Percentiles rank a stretch among this genome's conserved stretches.
phyloP scores from a whole-genome alignment of 75 land plant species.

The Chamaecyparis obtusa region DNA sequence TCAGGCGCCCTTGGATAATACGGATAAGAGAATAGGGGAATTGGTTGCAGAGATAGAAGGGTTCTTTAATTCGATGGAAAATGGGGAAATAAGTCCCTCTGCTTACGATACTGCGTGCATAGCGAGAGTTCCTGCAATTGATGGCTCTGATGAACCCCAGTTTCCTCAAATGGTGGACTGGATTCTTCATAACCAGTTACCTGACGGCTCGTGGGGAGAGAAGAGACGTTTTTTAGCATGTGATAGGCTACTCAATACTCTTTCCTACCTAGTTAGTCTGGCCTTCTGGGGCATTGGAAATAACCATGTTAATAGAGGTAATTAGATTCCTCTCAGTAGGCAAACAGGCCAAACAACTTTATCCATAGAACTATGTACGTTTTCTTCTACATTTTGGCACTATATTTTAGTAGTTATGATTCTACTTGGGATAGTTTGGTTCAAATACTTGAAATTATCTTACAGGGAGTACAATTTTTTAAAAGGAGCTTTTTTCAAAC shows the following conservation, averaged over 20 bases:
- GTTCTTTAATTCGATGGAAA: conserved; percentile 46
- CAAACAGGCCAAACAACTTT: too few relatives aligned
- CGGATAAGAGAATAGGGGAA: conserved; percentile 9
- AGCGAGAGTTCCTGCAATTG: conserved; percentile 36
- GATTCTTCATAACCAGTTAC: conserved; percentile 37
- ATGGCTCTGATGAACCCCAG: conserved; percentile 12
- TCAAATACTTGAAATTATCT: too few relatives aligned
- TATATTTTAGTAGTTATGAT: too few relatives aligned
- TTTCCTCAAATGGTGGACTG: conserved; percentile 34
- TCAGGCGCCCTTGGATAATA: neutral
- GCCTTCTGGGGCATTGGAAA: neutral
- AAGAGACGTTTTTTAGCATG: conserved; percentile 15
- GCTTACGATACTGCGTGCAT: conserved; percentile 91
- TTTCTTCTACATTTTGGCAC: too few relatives aligned
- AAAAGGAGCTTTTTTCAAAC: too few relatives aligned
- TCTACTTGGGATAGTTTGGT: too few relatives aligned
- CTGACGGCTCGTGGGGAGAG: conserved; percentile 44
- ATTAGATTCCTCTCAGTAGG: too few relatives aligned
- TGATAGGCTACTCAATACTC: conserved; percentile 28
- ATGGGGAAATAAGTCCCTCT: conserved; percentile 66
- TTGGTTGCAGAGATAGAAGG: conserved; percentile 26
- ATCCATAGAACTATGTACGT: too few relatives aligned
- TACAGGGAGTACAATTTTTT: too few relatives aligned
- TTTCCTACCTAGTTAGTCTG: conserved; percentile 35
- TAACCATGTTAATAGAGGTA: neutral